These are phyloP conservation scores for Biscutella auriculata DNA, from an alignment of 441 rosid species.

Conservation along the genomic window DNA sequence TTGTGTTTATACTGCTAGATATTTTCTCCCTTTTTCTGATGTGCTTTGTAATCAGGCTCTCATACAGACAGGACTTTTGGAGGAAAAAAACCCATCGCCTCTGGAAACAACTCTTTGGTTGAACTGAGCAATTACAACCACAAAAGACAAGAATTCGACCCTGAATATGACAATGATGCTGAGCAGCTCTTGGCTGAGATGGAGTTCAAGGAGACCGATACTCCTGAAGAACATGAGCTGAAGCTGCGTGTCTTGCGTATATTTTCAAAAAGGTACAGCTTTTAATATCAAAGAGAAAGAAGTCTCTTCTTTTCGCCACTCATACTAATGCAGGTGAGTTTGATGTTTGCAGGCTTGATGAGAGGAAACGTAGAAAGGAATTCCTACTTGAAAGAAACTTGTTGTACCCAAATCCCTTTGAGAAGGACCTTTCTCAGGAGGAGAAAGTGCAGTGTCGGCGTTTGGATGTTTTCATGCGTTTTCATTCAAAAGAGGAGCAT, in stretches of 20 bases:
- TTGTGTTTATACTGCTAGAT: slow-evolving; percentile 2
- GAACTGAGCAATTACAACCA: slow-evolving; percentile 67
- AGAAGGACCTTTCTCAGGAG: slow-evolving; percentile 67
- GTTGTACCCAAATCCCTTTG: slow-evolving; percentile 56
- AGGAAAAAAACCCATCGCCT: slow-evolving; percentile 55
- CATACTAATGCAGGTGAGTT: neutral
- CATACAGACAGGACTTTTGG: slow-evolving; percentile 44
- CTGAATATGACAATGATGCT: slow-evolving; percentile 89
- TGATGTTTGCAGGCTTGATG: slow-evolving; percentile 64
- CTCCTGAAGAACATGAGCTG: slow-evolving; percentile 72
- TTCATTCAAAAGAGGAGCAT: slow-evolving; percentile 91
- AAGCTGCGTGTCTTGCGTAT: slow-evolving; percentile 76
- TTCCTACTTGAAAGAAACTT: slow-evolving; percentile 76
- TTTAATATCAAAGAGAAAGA: neutral
- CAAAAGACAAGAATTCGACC: slow-evolving; percentile 81
- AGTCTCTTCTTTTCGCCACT: neutral
- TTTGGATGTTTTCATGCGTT: slow-evolving; percentile 78
- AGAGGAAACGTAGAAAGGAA: slow-evolving; percentile 86
- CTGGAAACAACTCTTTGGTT: slow-evolving; percentile 51
- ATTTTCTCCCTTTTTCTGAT: slow-evolving; percentile 3
- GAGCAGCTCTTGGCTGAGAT: slow-evolving; percentile 91
- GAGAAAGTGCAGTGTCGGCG: slow-evolving; percentile 61
- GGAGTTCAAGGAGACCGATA: slow-evolving; percentile 80
- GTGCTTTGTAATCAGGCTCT: slow-evolving; percentile 37
- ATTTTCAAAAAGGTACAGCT: slow-evolving; percentile 61